Base-by-base conservation (phyloP, 2,329 filamentous ascomycete species). In the Delphinella strobiligena region DNA sequence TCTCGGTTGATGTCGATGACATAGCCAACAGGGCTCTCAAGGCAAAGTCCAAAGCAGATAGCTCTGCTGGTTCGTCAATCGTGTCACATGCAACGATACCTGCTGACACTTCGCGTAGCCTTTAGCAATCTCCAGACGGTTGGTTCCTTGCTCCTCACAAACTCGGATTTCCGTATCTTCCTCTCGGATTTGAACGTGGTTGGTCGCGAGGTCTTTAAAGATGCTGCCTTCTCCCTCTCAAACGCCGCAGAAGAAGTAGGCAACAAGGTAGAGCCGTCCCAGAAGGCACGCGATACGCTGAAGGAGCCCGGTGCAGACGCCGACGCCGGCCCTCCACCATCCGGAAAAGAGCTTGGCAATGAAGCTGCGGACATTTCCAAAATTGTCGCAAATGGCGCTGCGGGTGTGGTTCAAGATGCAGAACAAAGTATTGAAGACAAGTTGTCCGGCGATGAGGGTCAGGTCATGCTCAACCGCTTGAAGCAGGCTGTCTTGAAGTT, bases 131-230 rank as follows among this genome's bases (percentile, higher is more conserved):
- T 94, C 35, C 80, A 78, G 42, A 94, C 87, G 0, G 76, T 96
- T 0, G 80, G 82, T 19, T 82, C 80, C 3, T 67, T 96, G n/a
- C 72, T 95, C 1, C 66, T 96, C 32, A 86, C 84, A 11, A 96
- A 96, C 55, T 78, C 82, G 0, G 87, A 95, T 52, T 95, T 96
- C 58, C 79, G 88, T 30, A 69, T 88, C 5, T 87, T 96, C 51
- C 66, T 95, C 33, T 75, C 80, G 9, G 89, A 96, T 52, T 62
- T 94, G 31, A 78, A 78, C 34, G 78, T 79, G 0, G 74, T 95
- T 34, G 82, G 80, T 10, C 78, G 82, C 31, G 82, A 94, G 54
- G 80, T 96, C 1, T 87, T 95, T 55, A 78, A 78, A 37, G 88
- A 95, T 51, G 87, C 87, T 2, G 85, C 87, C 0, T 80, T 85